phyloP scores from a whole-genome alignment of 2,329 filamentous ascomycete genomes.

The Thielaviopsis euricoi region DNA sequence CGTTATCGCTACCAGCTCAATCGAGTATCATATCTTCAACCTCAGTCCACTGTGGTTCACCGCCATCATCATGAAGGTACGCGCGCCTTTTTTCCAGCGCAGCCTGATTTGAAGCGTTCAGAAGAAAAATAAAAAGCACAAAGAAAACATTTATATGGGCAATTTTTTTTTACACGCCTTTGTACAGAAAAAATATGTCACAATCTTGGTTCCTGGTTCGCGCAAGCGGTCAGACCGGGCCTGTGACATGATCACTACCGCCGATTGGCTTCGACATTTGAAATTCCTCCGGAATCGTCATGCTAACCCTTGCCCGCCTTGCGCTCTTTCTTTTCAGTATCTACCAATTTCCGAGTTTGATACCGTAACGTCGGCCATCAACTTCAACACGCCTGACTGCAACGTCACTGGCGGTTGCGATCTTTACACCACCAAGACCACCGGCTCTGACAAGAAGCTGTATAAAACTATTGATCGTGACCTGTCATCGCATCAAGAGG shows the following conservation, averaged over 20 bases:
- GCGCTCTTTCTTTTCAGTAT: constrained; percentile 41
- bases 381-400: constrained; percentile 87
- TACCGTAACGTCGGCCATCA: constrained; percentile 78
- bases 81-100: constrained; percentile 11
- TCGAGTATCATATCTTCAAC: constrained; percentile 10
- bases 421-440: constrained; percentile 92
- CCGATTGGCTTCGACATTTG: background rate
- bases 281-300: background rate
- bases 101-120: constrained; percentile 12
- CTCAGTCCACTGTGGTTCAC: constrained; percentile 12
- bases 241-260: background rate
- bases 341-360: constrained; percentile 83
- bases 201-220: background rate
- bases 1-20: background rate
- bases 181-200: background rate
- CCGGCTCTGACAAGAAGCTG: constrained; percentile 87
- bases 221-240: background rate
- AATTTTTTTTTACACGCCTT: background rate
- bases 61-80: constrained; percentile 13
- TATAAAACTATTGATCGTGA: constrained; percentile 91
- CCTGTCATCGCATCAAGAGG: constrained; percentile 80
- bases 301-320: constrained; percentile 7
- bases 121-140: constrained; percentile 6
- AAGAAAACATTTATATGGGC: background rate
- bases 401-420: constrained; percentile 89